Base-by-base conservation (phyloP, 108 stramenopile species). In the Aurantiochytrium sp. region DNA sequence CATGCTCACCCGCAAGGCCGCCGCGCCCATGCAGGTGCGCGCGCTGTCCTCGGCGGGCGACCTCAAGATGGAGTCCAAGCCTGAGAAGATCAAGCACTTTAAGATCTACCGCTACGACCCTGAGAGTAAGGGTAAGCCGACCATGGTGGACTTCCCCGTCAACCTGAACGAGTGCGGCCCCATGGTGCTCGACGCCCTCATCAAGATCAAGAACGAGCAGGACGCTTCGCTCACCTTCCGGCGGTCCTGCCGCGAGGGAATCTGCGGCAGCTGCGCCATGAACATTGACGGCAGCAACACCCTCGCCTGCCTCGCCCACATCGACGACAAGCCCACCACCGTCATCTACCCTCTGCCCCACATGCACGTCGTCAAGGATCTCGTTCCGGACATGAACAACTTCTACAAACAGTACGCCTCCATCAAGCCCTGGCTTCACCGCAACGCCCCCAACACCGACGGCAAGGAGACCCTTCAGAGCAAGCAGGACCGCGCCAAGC, bases 21-120 rank as follows among this genome's bases (percentile, higher is more conserved):
- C 19, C 41, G 6, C 21, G 19, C 22, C 27, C 12, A 39, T 45
- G 69, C 69, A 81, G 41, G 69, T 81, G 10, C 69, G 69, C 36
- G 37, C 41, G 12, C 37, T 81, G 34, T n/a, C 41, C 19, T n/a
- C 69, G 22, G 69, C 69, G 6, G 69, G 69, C 69, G 42, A 81
- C 42, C 69, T 81, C 42, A 81, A 81, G 42, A 15, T 81, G 17
- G 69, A 81, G 41, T 19, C 45, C 12, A 81, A 81, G 42, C 12
- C 69, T 45, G 69, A 96, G 90, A 90, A 92, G 68, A 96, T 98
- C 88, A 96, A 96, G 89, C 95, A 95, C 92, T 98, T 98, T 92
- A 97, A 98, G 91, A 94, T 99, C 37, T 98, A 98, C 90, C 94
- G 98, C 52, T 99, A 97, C 97, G 97, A 99, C 90, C 98, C 98